phyloP scores from a whole-genome alignment of 1,139 yeast species.

The Diutina scorzettiae region DNA sequence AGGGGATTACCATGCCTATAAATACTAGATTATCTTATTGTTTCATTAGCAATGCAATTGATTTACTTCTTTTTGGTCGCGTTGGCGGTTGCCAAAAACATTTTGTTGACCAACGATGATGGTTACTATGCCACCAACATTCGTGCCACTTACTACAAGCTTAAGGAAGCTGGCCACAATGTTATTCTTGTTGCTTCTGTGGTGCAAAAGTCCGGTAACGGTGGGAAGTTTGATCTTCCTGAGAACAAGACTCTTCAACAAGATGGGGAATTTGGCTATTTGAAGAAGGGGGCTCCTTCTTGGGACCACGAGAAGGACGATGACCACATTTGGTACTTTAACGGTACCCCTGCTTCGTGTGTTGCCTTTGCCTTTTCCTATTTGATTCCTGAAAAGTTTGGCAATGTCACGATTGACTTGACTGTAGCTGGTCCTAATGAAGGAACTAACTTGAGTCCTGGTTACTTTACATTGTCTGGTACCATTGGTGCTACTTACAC shows the following conservation, averaged over 20 bases:
- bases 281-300: constrained; percentile 30
- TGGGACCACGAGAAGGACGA: constrained; percentile 36
- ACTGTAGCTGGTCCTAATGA: constrained; percentile 38
- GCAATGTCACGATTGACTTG: constrained; percentile 25
- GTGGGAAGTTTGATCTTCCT: constrained; percentile 42
- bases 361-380: constrained; percentile 32
- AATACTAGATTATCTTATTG: too few relatives aligned
- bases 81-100: constrained; percentile 21
- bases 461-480: constrained; percentile 30
- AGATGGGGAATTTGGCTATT: constrained; percentile 32
- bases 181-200: constrained; percentile 48
- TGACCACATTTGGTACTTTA: constrained; percentile 35
- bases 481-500: constrained; percentile 35
- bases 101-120: constrained; percentile 48
- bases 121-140: constrained; percentile 49
- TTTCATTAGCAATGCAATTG: constrained; percentile 3
- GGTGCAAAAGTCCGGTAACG: constrained; percentile 47
- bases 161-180: constrained; percentile 42
- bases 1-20: too few relatives aligned
- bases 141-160: constrained; percentile 45
- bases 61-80: neutral
- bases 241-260: constrained; percentile 25
- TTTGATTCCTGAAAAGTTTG: constrained; percentile 28
- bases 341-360: constrained; percentile 36
- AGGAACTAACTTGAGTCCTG: constrained; percentile 32